Percentiles rank a stretch among this genome's conserved stretches.
Conservation (phyloP, 169 alveolate genomes). For the Plasmodium ovale region DNA sequence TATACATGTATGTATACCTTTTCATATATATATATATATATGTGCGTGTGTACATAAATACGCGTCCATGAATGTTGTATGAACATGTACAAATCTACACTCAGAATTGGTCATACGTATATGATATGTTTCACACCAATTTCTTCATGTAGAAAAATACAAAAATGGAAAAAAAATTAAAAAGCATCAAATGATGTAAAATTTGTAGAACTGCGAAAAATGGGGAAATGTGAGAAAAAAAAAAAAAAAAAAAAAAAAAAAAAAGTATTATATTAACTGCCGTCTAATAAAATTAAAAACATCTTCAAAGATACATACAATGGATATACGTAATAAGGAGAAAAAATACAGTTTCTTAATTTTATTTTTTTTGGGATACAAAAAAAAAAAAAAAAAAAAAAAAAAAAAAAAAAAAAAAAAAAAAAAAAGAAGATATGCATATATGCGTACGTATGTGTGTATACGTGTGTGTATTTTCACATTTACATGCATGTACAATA, state of each 20-base stretch:
- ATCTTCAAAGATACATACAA: constrained; percentile 22
- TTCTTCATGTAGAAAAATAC: background rate
- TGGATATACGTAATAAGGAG: background rate
- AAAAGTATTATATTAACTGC: no score
- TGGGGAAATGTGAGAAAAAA: no score
- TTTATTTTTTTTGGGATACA: constrained; percentile 26
- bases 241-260: background rate
- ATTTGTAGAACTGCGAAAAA: background rate
- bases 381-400: constrained; percentile 19
- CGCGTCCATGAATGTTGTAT: background rate
- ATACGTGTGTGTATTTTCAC: background rate
- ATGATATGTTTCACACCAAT: background rate
- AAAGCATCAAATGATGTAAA: constrained; percentile 44
- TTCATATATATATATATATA: no score
- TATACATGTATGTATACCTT: no score
- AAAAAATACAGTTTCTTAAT: constrained; percentile 2
- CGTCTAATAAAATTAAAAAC: background rate
- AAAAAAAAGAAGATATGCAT: no score
- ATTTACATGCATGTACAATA: background rate
- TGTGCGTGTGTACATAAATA: background rate
- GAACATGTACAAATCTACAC: background rate
- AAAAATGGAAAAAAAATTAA: constrained; percentile 16
- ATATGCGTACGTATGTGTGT: background rate
- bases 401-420: no score
- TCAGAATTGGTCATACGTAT: background rate